Base-by-base conservation (phyloP, 225 moss, liverwort and hornwort species). In the Asterella californica region DNA sequence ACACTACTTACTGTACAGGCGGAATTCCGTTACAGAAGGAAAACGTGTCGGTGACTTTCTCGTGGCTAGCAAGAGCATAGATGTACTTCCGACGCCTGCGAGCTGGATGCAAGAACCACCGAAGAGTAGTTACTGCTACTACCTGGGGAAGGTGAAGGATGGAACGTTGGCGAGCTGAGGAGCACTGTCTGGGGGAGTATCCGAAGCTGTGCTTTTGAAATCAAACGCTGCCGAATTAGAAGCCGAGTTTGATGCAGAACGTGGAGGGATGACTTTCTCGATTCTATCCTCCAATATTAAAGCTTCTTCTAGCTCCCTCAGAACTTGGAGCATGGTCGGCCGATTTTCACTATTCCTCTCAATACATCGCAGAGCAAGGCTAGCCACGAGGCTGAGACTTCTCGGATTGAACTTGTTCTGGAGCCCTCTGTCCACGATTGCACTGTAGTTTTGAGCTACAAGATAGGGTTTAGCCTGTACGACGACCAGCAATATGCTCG, bases 271-370 rank as follows among this genome's bases (percentile, higher is more conserved):
- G 22, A 9, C 33, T 10, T 37, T 45, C 18, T 66, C 64, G 0
- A 32, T 4, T 76, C 37, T 67, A 29, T 60, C 85, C 83, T 93
- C 91, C 9, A 72, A 57, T 78, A 84, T 80, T 78, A 84, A 73
- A 38, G 93, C 90, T 65, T 87, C 83, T 76, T 89, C 84, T 29
- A 93, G 92, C 72, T 90, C 91, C 78, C 82, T 85, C 75, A 88
- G 74, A 57, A 93, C 92, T 63, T 93, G 87, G 18, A 83, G 75
- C 92, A 93, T 93, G 49, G 91, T 85, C 73, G 92, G 91, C 81
- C 93, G 87, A 27, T 76, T 79, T 61, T 77, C 36, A 19, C 82
- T 81, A 55, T 89, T 87, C 64, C 76, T 85, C 65, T 90, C 88
- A 27, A 90, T 87, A 86, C 90, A 93, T 33, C 78, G 90, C 74